Evolutionary conservation across 2,329 filamentous ascomycete species (phyloP).

Genomic region (Fusarium sp.): DNA sequence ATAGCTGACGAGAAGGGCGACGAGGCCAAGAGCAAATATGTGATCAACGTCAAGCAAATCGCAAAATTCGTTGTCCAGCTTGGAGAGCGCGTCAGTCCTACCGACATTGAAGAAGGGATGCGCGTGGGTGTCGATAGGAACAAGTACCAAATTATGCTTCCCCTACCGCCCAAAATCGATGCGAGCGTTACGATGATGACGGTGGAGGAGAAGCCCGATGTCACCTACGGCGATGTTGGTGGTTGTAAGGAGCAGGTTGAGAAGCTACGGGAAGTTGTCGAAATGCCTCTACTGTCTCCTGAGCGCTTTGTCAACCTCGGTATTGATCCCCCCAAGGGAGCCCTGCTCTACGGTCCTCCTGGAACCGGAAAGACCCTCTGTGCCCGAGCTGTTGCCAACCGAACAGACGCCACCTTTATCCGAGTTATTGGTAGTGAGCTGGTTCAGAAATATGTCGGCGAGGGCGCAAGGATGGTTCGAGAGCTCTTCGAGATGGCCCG

Average conservation of each 20-base stretch:
- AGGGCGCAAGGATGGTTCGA: slow-evolving; percentile 97
- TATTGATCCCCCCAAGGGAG: slow-evolving; percentile 98
- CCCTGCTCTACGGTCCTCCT: slow-evolving; percentile 93
- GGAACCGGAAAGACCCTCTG: slow-evolving; percentile 99
- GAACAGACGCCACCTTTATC: slow-evolving; percentile 98
- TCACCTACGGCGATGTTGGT: slow-evolving; percentile 98
- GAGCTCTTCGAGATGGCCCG: slow-evolving; percentile 99
- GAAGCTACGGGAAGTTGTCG: slow-evolving; percentile 97
- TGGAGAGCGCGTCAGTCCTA: slow-evolving; percentile 94
- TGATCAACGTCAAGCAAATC: slow-evolving; percentile 99
- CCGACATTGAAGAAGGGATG: slow-evolving; percentile 99
- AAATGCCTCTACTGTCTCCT: slow-evolving; percentile 96
- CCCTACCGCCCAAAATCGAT: slow-evolving; percentile 97
- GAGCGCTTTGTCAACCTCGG: slow-evolving; percentile 99
- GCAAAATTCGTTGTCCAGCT: slow-evolving; percentile 99
- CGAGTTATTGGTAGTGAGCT: slow-evolving; percentile 97
- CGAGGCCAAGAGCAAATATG: slow-evolving; percentile 98
- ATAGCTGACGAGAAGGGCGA: slow-evolving; percentile 95
- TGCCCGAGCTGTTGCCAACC: slow-evolving; percentile 94
- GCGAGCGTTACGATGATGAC: slow-evolving; percentile 99
- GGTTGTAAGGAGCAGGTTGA: slow-evolving; percentile 99
- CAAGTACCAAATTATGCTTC: slow-evolving; percentile 99
- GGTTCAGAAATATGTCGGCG: slow-evolving; percentile 98
- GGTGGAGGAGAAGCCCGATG: slow-evolving; percentile 98
- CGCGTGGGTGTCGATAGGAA: slow-evolving; percentile 97